A percentile compares a stretch with the other conserved stretches of the same genome.
phyloP scores from a whole-genome alignment of 129 eudicot species.

The Artemisia argyi region DNA sequence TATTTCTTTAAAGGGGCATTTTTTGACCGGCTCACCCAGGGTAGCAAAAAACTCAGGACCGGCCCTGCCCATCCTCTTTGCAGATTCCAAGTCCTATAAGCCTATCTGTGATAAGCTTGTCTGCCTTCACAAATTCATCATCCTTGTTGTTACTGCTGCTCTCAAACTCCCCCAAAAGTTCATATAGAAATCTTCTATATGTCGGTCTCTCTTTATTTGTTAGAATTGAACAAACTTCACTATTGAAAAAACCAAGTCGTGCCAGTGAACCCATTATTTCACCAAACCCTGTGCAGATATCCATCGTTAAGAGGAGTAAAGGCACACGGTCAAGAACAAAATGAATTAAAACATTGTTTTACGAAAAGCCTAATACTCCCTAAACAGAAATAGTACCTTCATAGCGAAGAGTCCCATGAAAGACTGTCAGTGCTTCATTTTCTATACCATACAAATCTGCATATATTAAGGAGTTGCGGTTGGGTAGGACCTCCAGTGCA shows the following conservation, averaged over 20 bases:
- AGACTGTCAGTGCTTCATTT: slow-evolving; percentile 84
- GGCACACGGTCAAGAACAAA: slow-evolving; percentile 1
- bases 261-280: slow-evolving; percentile 88
- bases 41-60: no score
- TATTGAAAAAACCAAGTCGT: slow-evolving; percentile 69
- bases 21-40: no score
- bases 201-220: slow-evolving; percentile 48
- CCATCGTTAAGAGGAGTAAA: slow-evolving; percentile 1
- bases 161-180: slow-evolving; percentile 44
- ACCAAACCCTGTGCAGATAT: slow-evolving; percentile 66
- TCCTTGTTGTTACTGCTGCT: slow-evolving; percentile 19
- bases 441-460: slow-evolving; percentile 81
- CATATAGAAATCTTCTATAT: slow-evolving; percentile 48
- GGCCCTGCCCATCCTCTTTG: no score
- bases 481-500: slow-evolving; percentile 92
- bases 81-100: slow-evolving; percentile 53
- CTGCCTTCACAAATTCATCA: slow-evolving; percentile 43
- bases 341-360: not conserved
- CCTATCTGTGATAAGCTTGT: slow-evolving; percentile 61
- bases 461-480: slow-evolving; percentile 81
- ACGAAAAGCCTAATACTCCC: not conserved
- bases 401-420: slow-evolving; percentile 94
- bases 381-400: slow-evolving; percentile 57
- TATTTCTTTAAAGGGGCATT: no score
- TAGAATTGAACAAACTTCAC: slow-evolving; percentile 45